Evolutionary conservation across 169 alveolate species (phyloP).

Genomic region (Plasmodium adleri): DNA sequence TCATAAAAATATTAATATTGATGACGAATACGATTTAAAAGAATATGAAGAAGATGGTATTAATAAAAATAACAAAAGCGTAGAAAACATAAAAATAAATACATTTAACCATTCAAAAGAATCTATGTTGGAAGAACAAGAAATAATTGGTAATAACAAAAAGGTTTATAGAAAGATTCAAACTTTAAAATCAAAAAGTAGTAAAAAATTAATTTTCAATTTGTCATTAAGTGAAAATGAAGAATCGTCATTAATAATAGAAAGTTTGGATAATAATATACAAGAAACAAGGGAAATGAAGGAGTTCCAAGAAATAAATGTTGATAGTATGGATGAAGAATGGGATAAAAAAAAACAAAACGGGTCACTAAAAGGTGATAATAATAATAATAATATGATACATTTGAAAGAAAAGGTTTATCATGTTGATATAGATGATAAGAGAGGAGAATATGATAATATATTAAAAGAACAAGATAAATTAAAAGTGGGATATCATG

Average conservation of each 20-base stretch:
- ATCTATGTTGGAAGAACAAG: not conserved
- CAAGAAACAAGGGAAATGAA: not conserved
- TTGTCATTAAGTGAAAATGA: constrained; percentile 34
- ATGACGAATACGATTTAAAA: not conserved
- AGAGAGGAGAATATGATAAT: not conserved
- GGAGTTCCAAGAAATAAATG: not conserved
- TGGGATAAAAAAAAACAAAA: not conserved
- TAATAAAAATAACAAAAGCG: not conserved
- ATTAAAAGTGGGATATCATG: not conserved
- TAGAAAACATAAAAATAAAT: not conserved
- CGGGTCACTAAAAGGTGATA: not conserved
- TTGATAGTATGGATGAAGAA: not conserved
- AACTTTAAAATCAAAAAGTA: not conserved
- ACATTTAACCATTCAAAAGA: not conserved
- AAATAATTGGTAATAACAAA: not conserved
- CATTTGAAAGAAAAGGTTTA: not conserved
- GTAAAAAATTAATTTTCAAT: constrained; percentile 46
- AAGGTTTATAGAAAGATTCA: constrained; percentile 2
- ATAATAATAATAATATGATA: not conserved
- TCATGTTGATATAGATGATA: not conserved
- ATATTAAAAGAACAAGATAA: not conserved
- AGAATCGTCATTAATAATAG: not conserved
- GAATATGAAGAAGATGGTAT: not conserved
- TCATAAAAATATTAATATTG: not conserved
- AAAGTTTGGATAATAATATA: not conserved